These are phyloP conservation scores for Hypoxylon sp. DNA, from an alignment of 2,329 filamentous ascomycete species.

Conservation along the genomic window DNA sequence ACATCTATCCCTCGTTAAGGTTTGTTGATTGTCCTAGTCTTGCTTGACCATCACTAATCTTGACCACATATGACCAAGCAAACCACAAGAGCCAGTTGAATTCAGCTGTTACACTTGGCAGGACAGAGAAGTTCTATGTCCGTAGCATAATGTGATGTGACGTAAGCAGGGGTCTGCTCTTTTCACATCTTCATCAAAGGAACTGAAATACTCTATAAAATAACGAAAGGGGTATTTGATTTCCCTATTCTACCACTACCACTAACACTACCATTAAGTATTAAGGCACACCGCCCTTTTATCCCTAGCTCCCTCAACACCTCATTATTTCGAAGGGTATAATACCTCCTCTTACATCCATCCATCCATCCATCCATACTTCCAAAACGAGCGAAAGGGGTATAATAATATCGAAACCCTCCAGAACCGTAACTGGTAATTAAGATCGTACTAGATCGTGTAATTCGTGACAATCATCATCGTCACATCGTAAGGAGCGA, in stretches of 20 bases:
- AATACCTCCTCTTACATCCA: constrained; percentile 19
- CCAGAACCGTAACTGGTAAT: constrained; percentile 15
- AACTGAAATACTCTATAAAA: background rate
- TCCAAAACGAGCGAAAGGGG: constrained; percentile 35
- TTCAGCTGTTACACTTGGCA: no score
- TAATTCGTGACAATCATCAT: constrained; percentile 17
- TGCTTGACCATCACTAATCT: no score
- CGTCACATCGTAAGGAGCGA: constrained; percentile 37
- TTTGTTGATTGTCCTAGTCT: no score
- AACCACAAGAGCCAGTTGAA: no score
- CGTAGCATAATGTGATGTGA: background rate
- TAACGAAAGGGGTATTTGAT: constrained; percentile 35
- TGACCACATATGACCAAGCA: no score
- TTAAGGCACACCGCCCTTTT: constrained; percentile 21
- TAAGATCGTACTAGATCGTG: constrained; percentile 12
- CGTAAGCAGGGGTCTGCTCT: no score
- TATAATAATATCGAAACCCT: constrained; percentile 28
- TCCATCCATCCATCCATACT: background rate
- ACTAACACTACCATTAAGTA: constrained; percentile 30
- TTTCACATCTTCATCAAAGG: background rate
- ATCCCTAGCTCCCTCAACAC: background rate
- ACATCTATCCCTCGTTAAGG: no score
- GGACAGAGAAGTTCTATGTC: background rate
- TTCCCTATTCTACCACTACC: constrained; percentile 32
- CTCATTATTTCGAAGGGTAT: constrained; percentile 36